Conservation (phyloP, 2,329 filamentous ascomycete genomes). For the Xylariaceae sp. region DNA sequence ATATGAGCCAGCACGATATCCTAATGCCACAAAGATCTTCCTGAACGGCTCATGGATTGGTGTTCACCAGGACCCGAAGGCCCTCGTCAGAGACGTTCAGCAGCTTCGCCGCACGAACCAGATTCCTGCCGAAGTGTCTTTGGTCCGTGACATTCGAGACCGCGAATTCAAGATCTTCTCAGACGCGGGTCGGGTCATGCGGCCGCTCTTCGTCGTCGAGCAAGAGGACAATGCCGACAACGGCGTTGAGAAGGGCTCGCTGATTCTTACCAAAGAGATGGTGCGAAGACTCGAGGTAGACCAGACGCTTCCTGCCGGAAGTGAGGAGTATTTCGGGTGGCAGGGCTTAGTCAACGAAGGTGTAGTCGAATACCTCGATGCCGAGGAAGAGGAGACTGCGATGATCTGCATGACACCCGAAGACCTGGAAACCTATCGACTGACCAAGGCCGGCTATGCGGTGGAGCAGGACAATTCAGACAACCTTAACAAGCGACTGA, state of each 20-base stretch:
- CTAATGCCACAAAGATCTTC: slow-evolving; percentile 94
- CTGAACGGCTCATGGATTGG: slow-evolving; percentile 98
- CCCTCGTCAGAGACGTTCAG: slow-evolving; percentile 72
- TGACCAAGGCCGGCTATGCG: slow-evolving; percentile 58
- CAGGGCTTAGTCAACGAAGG: slow-evolving; percentile 75
- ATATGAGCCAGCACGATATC: slow-evolving; percentile 77
- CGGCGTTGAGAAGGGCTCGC: slow-evolving; percentile 51
- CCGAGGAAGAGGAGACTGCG: slow-evolving; percentile 94
- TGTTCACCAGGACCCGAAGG: slow-evolving; percentile 80
- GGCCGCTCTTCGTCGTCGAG: slow-evolving; percentile 88
- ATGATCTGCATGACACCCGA: slow-evolving; percentile 99
- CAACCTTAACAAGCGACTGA: slow-evolving; percentile 78
- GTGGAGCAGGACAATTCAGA: slow-evolving; percentile 52
- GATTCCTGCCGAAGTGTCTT: slow-evolving; percentile 85
- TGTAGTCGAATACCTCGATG: slow-evolving; percentile 92
- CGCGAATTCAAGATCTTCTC: slow-evolving; percentile 98
- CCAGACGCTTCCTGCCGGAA: slow-evolving; percentile 54
- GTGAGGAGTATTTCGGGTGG: slow-evolving; percentile 70
- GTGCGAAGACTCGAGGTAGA: slow-evolving; percentile 70
- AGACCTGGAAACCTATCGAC: slow-evolving; percentile 72
- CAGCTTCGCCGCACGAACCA: slow-evolving; percentile 72
- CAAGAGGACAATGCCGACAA: slow-evolving; percentile 70
- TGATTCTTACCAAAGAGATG: slow-evolving; percentile 78
- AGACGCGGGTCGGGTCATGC: slow-evolving; percentile 89
- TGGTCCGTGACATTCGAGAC: slow-evolving; percentile 93